Percentiles rank a stretch among this genome's conserved stretches.
Conservation (phyloP, 1,139 yeast genomes). For the Yamadazyma blattariae region DNA sequence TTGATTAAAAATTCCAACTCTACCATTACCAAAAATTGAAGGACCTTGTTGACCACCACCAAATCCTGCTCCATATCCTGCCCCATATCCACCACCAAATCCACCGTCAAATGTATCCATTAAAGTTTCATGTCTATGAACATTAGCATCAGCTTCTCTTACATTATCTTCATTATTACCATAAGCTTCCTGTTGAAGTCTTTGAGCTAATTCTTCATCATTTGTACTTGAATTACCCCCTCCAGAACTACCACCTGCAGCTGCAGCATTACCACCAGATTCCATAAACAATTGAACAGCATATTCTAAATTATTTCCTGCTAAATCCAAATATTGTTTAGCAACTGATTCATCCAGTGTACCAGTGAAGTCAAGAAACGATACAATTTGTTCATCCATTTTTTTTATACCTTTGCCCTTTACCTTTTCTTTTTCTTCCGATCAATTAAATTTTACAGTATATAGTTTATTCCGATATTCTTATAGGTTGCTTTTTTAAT, state of each 20-base stretch:
- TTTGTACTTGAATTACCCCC: conserved; percentile 3
- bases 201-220: conserved; percentile 55
- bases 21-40: conserved; percentile 42
- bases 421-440: too few relatives aligned
- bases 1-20: conserved; percentile 46
- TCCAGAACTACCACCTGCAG: conserved; percentile 11
- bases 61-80: too few relatives aligned
- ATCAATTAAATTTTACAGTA: too few relatives aligned
- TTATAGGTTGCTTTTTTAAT: neutral
- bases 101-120: conserved; percentile 31
- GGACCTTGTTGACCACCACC: conserved; percentile 3
- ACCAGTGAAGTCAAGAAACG: conserved; percentile 84
- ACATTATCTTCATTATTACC: conserved; percentile 26
- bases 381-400: conserved; percentile 32
- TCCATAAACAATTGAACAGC: conserved; percentile 89
- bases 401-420: too few relatives aligned
- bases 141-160: conserved; percentile 71
- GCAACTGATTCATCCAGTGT: conserved; percentile 69
- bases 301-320: conserved; percentile 75
- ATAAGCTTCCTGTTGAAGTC: conserved; percentile 67
- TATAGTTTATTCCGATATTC: too few relatives aligned
- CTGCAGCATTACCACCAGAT: conserved; percentile 17
- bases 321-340: conserved; percentile 71
- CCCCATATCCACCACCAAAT: too few relatives aligned
- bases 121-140: conserved; percentile 78